phyloP scores from a whole-genome alignment of 2,329 filamentous ascomycete species.

The Claviceps purpurea region DNA sequence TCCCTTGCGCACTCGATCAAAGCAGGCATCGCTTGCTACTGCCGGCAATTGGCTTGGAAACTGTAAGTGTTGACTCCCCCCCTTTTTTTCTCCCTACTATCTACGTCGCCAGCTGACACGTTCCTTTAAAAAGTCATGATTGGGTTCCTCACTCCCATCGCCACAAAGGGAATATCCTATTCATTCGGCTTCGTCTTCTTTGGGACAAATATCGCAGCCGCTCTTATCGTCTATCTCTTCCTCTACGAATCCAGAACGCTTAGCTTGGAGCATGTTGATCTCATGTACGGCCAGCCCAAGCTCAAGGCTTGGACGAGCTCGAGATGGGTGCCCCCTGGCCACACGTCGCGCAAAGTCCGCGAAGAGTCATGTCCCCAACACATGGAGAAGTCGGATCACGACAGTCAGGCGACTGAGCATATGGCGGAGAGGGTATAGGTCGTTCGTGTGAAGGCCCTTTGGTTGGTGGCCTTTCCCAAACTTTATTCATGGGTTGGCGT shows the following conservation, averaged over 20 bases:
- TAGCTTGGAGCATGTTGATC: constrained; percentile 58
- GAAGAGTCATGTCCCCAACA: constrained; percentile 12
- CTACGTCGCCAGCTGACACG: too few species aligned
- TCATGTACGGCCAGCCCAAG: constrained; percentile 48
- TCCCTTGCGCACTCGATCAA: constrained; percentile 40
- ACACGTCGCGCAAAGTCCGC: constrained; percentile 24
- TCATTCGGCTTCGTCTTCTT: constrained; percentile 54
- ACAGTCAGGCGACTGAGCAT: constrained; percentile 3
- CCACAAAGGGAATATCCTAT: constrained; percentile 46
- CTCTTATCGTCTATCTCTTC: constrained; percentile 53
- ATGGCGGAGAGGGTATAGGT: constrained; percentile 1
- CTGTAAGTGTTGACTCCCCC: constrained; percentile 21
- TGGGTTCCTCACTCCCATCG: constrained; percentile 55
- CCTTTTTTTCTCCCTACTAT: too few species aligned
- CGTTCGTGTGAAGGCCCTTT: too few species aligned
- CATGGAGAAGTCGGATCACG: constrained; percentile 6
- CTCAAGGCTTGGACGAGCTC: constrained; percentile 49
- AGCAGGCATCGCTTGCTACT: constrained; percentile 41
- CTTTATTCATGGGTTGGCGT: too few species aligned
- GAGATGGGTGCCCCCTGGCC: constrained; percentile 37
- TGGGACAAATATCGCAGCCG: constrained; percentile 44
- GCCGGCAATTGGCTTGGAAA: constrained; percentile 47
- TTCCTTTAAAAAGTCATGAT: constrained; percentile 34
- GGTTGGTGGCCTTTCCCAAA: too few species aligned
- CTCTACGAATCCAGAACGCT: constrained; percentile 52